Conservation (phyloP, 805 yeast genomes). For the Ascoidea asiatica region DNA sequence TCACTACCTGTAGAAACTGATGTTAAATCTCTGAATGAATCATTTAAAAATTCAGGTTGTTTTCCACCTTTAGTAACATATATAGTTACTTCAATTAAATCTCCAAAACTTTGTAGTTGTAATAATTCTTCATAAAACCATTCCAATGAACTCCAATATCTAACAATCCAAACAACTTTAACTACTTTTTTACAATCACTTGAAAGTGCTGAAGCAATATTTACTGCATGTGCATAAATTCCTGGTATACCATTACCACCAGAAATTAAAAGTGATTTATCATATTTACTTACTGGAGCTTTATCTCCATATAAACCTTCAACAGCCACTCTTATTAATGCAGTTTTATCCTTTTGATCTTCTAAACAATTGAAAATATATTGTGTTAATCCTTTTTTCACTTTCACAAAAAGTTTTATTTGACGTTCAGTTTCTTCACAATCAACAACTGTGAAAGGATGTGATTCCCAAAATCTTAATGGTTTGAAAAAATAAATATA, state of each 20-base stretch:
- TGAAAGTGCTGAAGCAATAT: constrained; percentile 17
- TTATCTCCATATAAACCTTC: constrained; percentile 52
- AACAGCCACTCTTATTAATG: constrained; percentile 28
- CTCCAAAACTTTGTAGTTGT: constrained; percentile 12
- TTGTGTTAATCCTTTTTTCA: constrained; percentile 38
- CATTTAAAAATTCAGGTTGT: not conserved
- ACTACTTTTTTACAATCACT: constrained; percentile 4
- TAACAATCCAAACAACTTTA: constrained; percentile 18
- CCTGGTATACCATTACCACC: constrained; percentile 61
- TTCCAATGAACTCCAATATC: constrained; percentile 13
- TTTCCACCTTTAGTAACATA: not conserved
- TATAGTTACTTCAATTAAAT: not conserved
- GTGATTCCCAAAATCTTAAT: constrained; percentile 47
- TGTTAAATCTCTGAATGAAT: not conserved
- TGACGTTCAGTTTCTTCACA: constrained; percentile 23
- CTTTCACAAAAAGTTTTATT: constrained; percentile 33
- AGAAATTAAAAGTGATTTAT: constrained; percentile 36
- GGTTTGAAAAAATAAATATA: constrained; percentile 36
- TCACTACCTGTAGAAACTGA: not conserved
- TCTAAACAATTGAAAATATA: too few species aligned
- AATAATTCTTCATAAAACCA: constrained; percentile 10
- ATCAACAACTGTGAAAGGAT: constrained; percentile 48
- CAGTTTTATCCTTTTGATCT: constrained; percentile 20
- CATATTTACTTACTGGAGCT: constrained; percentile 33
- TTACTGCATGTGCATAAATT: constrained; percentile 30